Percentiles rank a stretch among this genome's conserved stretches.
These are phyloP conservation scores for Conoideocrella luteorostrata DNA, from an alignment of 2,329 filamentous ascomycete species.

Conservation along the genomic window DNA sequence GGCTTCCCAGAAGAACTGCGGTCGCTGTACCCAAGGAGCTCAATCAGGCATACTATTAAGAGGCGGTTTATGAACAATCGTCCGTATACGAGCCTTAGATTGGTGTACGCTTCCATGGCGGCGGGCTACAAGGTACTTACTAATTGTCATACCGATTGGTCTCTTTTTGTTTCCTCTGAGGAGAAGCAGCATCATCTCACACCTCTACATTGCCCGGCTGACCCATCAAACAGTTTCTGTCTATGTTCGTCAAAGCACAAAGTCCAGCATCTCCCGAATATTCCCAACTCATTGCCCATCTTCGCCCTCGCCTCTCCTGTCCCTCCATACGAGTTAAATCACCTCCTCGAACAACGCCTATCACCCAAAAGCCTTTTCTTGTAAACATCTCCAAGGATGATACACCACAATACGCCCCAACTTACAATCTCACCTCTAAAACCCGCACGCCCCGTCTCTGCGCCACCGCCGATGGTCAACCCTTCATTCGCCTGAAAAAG, in stretches of 20 bases:
- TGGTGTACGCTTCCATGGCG: constrained; percentile 56
- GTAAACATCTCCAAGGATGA: constrained; percentile 27
- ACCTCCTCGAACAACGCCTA: constrained; percentile 11
- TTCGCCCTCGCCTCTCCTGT: constrained; percentile 24
- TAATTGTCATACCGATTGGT: too few species aligned
- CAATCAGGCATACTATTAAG: constrained; percentile 44
- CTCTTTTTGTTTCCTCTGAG: too few species aligned
- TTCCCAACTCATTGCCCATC: constrained; percentile 32
- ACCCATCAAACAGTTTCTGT: constrained; percentile 27
- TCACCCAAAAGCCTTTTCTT: constrained; percentile 22
- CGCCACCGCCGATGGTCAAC: constrained; percentile 46
- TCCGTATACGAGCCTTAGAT: constrained; percentile 49
- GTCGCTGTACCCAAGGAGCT: constrained; percentile 13
- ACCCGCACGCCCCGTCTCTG: constrained; percentile 48
- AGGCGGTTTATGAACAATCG: constrained; percentile 57
- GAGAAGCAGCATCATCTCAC: too few species aligned
- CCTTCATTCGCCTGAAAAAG: constrained; percentile 61
- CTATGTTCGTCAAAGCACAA: constrained; percentile 33
- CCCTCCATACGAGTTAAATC: constrained; percentile 11
- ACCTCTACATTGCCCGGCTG: too few species aligned
- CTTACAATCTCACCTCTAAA: constrained; percentile 31
- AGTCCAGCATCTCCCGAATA: constrained; percentile 32
- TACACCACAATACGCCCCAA: constrained; percentile 41
- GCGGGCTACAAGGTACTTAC: constrained; percentile 68
- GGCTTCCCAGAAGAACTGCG: constrained; percentile 41